phyloP scores from a whole-genome alignment of 345 rosid species.

The Lenwebbia sp. region DNA sequence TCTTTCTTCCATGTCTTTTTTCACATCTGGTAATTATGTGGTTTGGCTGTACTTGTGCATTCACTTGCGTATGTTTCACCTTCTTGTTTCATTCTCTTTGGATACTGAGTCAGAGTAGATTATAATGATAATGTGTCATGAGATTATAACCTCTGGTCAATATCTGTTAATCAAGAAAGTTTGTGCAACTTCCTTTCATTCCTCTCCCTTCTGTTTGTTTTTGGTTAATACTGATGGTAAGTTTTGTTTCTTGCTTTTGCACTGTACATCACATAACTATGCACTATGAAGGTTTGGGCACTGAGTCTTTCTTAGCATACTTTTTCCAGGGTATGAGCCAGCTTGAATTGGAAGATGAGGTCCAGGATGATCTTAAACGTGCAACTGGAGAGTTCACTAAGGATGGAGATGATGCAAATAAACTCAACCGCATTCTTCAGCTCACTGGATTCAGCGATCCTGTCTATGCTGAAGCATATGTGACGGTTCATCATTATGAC shows the following conservation, averaged over 20 bases:
- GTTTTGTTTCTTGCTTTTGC: not conserved
- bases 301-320: not conserved
- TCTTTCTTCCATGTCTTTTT: not conserved
- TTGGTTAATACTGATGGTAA: not conserved
- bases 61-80: not conserved
- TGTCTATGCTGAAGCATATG: constrained; percentile 98
- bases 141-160: not conserved
- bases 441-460: constrained; percentile 99
- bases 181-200: not conserved
- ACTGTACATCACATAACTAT: not conserved
- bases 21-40: not conserved
- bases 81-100: not conserved
- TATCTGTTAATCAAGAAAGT: not conserved
- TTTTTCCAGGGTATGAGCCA: constrained; percentile 91
- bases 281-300: not conserved
- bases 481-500: constrained; percentile 93
- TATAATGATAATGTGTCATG: not conserved
- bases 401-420: constrained; percentile 91
- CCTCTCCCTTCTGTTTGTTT: not conserved
- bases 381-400: constrained; percentile 97
- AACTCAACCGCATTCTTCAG: constrained; percentile 93
- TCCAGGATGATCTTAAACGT: constrained; percentile 94
- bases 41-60: not conserved
- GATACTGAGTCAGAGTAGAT: not conserved
- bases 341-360: constrained; percentile 98